These are phyloP conservation scores for Pisolithus thermaeus DNA, from an alignment of 1,284 basidiomycete species.

Conservation along the genomic window DNA sequence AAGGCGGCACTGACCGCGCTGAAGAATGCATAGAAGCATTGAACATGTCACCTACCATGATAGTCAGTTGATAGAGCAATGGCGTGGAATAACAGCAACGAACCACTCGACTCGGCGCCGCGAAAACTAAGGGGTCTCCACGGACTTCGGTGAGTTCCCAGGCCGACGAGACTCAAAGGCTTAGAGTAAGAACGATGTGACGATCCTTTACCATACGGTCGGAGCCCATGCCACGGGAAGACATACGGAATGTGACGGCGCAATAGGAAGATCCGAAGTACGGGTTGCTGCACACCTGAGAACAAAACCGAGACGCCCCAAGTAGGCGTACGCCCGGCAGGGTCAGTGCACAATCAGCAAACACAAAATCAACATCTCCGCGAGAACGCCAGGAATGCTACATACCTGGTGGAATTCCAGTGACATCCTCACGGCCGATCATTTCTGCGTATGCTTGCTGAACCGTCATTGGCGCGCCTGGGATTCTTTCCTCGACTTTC, in stretches of 20 bases:
- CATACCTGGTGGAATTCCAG: conserved; percentile 83
- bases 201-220: conserved; percentile 31
- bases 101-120: conserved; percentile 26
- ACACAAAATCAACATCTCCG: neutral
- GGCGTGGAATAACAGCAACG: neutral
- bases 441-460: conserved; percentile 86
- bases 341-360: conserved; percentile 5
- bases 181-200: conserved; percentile 25
- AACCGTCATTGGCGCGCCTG: conserved; percentile 80
- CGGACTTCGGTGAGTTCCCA: conserved; percentile 30
- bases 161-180: conserved; percentile 8
- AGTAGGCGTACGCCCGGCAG: conserved; percentile 81
- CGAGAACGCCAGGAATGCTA: neutral
- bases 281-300: conserved; percentile 70
- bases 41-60: conserved; percentile 58
- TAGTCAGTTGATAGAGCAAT: neutral
- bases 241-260: conserved; percentile 29
- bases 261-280: conserved; percentile 46
- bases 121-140: conserved; percentile 51
- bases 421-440: conserved; percentile 76
- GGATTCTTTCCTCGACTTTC: conserved; percentile 34
- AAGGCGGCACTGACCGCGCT: conserved; percentile 52
- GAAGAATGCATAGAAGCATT: conserved; percentile 69
- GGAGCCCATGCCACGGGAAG: neutral
- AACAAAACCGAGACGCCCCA: conserved; percentile 87